phyloP scores from a whole-genome alignment of 164 flowering plant genomes.

The Umbellularia californica region DNA sequence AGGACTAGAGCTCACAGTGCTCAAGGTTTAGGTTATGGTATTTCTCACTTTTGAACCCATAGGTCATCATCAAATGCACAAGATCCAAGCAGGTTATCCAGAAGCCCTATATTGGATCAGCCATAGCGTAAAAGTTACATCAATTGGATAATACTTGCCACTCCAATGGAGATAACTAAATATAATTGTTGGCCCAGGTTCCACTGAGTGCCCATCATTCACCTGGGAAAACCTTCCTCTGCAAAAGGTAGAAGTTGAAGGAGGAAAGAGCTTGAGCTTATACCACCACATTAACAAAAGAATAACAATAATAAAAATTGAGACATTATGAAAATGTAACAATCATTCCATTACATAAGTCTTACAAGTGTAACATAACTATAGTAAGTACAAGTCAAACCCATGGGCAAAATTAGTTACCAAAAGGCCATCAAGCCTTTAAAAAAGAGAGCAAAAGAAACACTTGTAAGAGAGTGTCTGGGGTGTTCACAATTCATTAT shows the following conservation, averaged over 20 bases:
- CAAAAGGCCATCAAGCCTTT: too few relatives aligned
- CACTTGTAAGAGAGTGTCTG: neutral
- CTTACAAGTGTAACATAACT: too few relatives aligned
- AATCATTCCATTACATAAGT: too few relatives aligned
- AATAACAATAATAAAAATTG: too few relatives aligned
- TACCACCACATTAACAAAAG: too few relatives aligned
- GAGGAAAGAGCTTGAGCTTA: too few relatives aligned
- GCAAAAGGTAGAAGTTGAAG: too few relatives aligned
- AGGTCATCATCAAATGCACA: neutral
- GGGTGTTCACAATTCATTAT: conserved; percentile 36
- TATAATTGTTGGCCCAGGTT: neutral
- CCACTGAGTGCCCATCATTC: neutral
- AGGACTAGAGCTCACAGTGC: neutral
- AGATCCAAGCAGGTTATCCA: neutral
- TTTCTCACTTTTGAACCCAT: too few relatives aligned
- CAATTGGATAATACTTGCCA: neutral
- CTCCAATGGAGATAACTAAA: neutral
- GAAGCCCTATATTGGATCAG: neutral
- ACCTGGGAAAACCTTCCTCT: neutral
- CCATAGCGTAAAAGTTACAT: neutral
- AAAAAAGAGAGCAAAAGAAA: neutral
- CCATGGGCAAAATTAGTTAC: neutral
- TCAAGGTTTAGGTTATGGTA: too few relatives aligned
- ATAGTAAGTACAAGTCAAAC: neutral
- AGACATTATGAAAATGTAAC: too few relatives aligned